phyloP scores from a whole-genome alignment of 2,329 filamentous ascomycete genomes.

The Ophiognomonia clavigignenti-juglandacearum region DNA sequence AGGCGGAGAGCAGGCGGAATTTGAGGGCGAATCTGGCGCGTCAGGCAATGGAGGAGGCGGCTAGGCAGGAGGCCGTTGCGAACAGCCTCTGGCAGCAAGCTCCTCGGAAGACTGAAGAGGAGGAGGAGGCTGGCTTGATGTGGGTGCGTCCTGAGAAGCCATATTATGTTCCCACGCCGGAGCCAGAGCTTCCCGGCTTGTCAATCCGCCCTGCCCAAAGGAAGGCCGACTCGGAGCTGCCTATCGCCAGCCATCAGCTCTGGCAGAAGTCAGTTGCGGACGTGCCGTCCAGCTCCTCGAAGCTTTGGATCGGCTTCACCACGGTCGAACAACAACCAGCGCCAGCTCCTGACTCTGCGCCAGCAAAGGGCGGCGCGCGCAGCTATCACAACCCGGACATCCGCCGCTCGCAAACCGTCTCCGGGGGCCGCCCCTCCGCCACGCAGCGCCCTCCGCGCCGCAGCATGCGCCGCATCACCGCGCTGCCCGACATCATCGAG shows the following conservation, averaged over 20 bases:
- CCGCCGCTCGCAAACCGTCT: slow-evolving; percentile 21
- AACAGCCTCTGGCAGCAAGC: slow-evolving; percentile 26
- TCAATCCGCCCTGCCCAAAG: slow-evolving; percentile 31
- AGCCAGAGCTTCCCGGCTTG: slow-evolving; percentile 25
- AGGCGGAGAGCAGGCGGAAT: slow-evolving; percentile 22
- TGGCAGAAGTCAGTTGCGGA: slow-evolving; percentile 32
- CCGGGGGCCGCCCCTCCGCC: slow-evolving; percentile 39
- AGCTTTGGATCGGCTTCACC: slow-evolving; percentile 27
- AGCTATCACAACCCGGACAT: slow-evolving; percentile 11
- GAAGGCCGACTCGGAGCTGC: slow-evolving; percentile 28
- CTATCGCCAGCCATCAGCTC: slow-evolving; percentile 31
- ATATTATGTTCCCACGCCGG: slow-evolving; percentile 4
- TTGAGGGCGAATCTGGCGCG: slow-evolving; percentile 16
- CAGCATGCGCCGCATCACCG: slow-evolving; percentile 52
- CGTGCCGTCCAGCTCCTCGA: slow-evolving; percentile 15
- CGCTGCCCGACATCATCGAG: slow-evolving; percentile 59
- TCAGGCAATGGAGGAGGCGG: slow-evolving; percentile 9
- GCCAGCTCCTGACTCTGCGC: background rate
- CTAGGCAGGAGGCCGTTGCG: background rate
- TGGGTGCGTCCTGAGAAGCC: slow-evolving; percentile 21
- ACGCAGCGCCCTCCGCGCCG: slow-evolving; percentile 51
- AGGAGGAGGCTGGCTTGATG: slow-evolving; percentile 17
- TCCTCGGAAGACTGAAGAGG: slow-evolving; percentile 1
- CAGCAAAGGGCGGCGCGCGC: too few relatives aligned
- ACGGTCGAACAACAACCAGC: background rate